Conservation (phyloP, 129 eudicot genomes). For the Tagetes erecta region DNA sequence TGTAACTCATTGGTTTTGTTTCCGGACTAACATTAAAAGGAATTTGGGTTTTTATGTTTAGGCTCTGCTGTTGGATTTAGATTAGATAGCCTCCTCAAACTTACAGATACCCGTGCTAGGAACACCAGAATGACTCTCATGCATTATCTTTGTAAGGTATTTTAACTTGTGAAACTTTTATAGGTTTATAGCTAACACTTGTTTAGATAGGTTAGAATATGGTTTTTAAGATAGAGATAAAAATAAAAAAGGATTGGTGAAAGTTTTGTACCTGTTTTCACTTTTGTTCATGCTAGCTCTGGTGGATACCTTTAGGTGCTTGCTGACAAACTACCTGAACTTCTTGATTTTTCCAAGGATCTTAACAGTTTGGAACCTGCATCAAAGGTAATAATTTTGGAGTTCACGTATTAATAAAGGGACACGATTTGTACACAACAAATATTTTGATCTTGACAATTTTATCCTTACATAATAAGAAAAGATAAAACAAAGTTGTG, state of each 20-base stretch:
- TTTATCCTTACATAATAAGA: neutral
- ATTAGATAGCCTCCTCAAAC: slow-evolving; percentile 88
- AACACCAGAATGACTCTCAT: slow-evolving; percentile 88
- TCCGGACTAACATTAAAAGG: neutral
- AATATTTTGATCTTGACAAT: neutral
- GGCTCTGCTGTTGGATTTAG: slow-evolving; percentile 99
- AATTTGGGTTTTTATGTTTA: slow-evolving; percentile 18
- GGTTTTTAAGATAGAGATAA: slow-evolving; percentile 1
- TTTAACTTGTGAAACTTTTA: neutral
- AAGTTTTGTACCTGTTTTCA: slow-evolving; percentile 23
- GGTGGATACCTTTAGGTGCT: slow-evolving; percentile 56
- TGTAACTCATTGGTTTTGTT: slow-evolving; percentile 9
- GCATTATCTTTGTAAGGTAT: slow-evolving; percentile 97
- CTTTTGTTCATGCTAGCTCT: slow-evolving; percentile 36
- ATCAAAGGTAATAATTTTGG: slow-evolving; percentile 58
- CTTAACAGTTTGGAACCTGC: slow-evolving; percentile 83
- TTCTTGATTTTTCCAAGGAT: slow-evolving; percentile 84
- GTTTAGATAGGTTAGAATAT: slow-evolving; percentile 2
- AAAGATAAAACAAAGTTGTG: neutral
- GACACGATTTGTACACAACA: slow-evolving; percentile 1
- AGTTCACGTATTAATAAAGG: slow-evolving; percentile 7
- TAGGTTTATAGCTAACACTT: neutral
- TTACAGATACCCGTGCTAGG: slow-evolving; percentile 86
- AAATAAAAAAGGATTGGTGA: neutral
- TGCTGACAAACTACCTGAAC: slow-evolving; percentile 81